A percentile compares a stretch with the other conserved stretches of the same genome.
Evolutionary conservation across 129 eudicot genomes (phyloP).

Genomic region (Flaveria sonorensis): DNA sequence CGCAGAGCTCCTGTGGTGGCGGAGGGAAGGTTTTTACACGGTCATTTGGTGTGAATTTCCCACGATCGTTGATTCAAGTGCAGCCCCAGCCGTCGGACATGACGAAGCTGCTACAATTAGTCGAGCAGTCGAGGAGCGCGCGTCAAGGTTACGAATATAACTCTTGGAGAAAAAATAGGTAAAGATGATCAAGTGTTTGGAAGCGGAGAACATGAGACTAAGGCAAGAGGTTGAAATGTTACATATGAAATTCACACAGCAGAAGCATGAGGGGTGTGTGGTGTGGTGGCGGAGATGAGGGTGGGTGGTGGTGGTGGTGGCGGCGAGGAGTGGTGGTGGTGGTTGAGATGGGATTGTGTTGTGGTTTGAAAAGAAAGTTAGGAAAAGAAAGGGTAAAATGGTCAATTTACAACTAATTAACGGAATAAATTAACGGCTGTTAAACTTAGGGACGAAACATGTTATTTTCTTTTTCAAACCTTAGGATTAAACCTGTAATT

Average conservation of each 20-base stretch:
- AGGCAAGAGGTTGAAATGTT: conserved; percentile 64
- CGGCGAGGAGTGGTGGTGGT: too few relatives aligned
- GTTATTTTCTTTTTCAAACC: too few relatives aligned
- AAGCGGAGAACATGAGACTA: conserved; percentile 59
- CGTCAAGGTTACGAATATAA: conserved; percentile 65
- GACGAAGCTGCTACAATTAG: conserved; percentile 66
- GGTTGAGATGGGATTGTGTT: too few relatives aligned
- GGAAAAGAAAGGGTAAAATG: too few relatives aligned
- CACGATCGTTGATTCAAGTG: conserved; percentile 86
- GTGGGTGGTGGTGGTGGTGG: too few relatives aligned
- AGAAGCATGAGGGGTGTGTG: conserved; percentile 32
- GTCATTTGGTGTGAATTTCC: conserved; percentile 80
- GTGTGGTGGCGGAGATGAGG: too few relatives aligned
- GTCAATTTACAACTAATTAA: too few relatives aligned
- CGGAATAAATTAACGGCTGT: too few relatives aligned
- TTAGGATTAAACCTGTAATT: too few relatives aligned
- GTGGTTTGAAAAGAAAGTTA: too few relatives aligned
- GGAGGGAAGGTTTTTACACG: conserved; percentile 53
- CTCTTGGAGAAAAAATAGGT: conserved; percentile 59
- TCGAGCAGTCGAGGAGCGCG: conserved; percentile 72
- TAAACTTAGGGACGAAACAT: too few relatives aligned
- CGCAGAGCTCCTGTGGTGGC: conserved; percentile 27
- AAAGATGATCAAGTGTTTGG: conserved; percentile 55
- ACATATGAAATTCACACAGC: conserved; percentile 47
- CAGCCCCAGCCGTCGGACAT: conserved; percentile 93